phyloP scores from a whole-genome alignment of 345 rosid genomes.

The Rhodomyrtus tomentosa region DNA sequence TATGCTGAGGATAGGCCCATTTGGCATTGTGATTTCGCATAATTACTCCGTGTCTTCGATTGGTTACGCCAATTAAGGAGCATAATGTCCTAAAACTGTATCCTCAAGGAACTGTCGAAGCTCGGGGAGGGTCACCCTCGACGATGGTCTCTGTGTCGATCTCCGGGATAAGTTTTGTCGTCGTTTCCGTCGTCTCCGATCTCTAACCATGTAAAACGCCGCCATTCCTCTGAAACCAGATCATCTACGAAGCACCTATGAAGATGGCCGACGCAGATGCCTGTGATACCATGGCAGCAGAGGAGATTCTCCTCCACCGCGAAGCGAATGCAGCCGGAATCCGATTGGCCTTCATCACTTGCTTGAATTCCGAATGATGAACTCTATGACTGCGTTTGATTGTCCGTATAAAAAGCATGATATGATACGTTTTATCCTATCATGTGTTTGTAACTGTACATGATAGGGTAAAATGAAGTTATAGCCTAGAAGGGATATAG shows the following conservation, averaged over 20 bases:
- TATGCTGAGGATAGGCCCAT: neutral
- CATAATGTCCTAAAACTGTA: neutral
- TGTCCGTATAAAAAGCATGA: too few species aligned
- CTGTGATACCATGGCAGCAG: slow-evolving; percentile 46
- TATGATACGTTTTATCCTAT: too few species aligned
- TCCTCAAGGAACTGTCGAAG: neutral
- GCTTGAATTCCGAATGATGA: slow-evolving; percentile 25
- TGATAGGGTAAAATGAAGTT: too few species aligned
- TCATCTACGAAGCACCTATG: slow-evolving; percentile 72
- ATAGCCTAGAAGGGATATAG: too few species aligned
- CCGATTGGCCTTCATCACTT: slow-evolving; percentile 49
- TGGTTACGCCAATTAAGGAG: neutral
- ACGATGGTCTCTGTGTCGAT: neutral
- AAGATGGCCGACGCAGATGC: slow-evolving; percentile 50
- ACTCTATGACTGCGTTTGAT: too few species aligned
- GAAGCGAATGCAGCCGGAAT: slow-evolving; percentile 83
- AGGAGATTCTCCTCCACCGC: slow-evolving; percentile 83
- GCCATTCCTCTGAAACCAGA: slow-evolving; percentile 19
- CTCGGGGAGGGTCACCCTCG: neutral
- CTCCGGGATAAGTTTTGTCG: neutral
- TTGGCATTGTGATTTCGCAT: neutral
- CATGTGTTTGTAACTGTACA: too few species aligned
- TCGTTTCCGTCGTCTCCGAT: neutral
- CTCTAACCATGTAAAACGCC: neutral
- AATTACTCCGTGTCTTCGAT: neutral